A percentile compares a stretch with the other conserved stretches of the same genome.
phyloP scores from a whole-genome alignment of 140 eudicot species.

The Oenanthe javanica region DNA sequence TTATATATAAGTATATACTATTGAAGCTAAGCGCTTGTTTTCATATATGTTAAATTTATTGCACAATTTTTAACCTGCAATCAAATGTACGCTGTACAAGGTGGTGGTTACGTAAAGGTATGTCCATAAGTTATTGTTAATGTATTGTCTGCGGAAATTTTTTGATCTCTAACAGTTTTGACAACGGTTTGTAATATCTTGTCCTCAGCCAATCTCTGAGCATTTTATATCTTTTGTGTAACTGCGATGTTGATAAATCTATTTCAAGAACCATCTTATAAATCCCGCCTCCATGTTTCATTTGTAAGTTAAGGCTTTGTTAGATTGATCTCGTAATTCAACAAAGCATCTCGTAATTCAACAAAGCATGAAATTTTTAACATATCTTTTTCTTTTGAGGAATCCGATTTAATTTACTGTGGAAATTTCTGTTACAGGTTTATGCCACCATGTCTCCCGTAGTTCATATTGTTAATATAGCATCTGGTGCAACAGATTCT shows the following conservation, averaged over 20 bases:
- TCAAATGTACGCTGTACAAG: neutral
- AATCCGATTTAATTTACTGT: neutral
- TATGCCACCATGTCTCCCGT: conserved; percentile 90
- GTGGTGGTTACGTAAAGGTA: neutral
- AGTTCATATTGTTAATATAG: conserved; percentile 70
- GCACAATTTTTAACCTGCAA: neutral
- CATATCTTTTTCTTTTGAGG: neutral
- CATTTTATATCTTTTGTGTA: neutral
- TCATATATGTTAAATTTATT: neutral
- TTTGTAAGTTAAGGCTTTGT: neutral
- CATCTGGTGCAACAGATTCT: conserved; percentile 69
- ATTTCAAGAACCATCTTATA: neutral
- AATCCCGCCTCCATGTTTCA: neutral
- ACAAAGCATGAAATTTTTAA: neutral
- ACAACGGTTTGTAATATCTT: neutral
- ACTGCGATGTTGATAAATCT: neutral
- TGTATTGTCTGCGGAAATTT: neutral
- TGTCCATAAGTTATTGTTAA: neutral
- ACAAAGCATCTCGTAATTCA: neutral
- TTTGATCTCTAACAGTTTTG: neutral
- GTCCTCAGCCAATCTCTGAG: neutral
- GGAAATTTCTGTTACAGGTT: conserved; percentile 46
- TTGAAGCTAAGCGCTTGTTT: neutral
- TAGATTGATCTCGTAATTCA: neutral
- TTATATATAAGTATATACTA: neutral